A percentile compares a stretch with the other conserved stretches of the same genome.
phyloP scores from a whole-genome alignment of 2,329 filamentous ascomycete species.

The Alternaria angustiovoidea region DNA sequence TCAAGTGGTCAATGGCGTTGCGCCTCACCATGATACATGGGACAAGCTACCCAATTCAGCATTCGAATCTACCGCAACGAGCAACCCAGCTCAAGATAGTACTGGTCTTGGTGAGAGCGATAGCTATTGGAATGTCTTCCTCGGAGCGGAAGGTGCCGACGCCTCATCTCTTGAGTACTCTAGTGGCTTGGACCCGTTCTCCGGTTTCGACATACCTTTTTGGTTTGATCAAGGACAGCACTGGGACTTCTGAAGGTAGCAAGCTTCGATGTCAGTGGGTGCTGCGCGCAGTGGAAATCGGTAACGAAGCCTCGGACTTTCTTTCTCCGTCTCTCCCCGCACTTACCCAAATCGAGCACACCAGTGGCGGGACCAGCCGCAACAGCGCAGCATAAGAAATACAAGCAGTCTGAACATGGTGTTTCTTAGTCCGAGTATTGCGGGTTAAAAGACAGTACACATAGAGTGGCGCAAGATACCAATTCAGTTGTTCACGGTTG shows the following conservation, averaged over 20 bases:
- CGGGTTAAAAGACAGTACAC: not conserved
- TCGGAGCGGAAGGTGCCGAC: slow-evolving; percentile 5
- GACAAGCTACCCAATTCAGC: not conserved
- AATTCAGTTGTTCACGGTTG: not conserved
- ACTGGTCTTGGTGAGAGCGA: not conserved
- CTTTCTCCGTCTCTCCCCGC: slow-evolving; percentile 26
- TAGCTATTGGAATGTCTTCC: slow-evolving; percentile 20
- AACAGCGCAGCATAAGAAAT: not conserved
- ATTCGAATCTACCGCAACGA: not conserved
- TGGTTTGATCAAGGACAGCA: slow-evolving; percentile 49
- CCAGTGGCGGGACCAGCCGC: slow-evolving; percentile 5
- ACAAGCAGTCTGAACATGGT: not conserved
- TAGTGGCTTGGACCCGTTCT: slow-evolving; percentile 37
- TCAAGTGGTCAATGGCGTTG: not conserved
- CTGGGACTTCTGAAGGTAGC: slow-evolving; percentile 30
- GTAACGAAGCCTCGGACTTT: slow-evolving; percentile 35
- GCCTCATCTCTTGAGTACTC: slow-evolving; percentile 1
- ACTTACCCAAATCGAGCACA: slow-evolving; percentile 5
- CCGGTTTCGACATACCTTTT: slow-evolving; percentile 49
- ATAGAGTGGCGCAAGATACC: not conserved
- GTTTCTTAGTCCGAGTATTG: not conserved
- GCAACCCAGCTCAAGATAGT: not conserved
- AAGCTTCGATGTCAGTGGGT: not conserved
- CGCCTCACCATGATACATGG: not conserved
- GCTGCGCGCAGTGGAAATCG: not conserved